These are phyloP conservation scores for Clarireedia homoeocarpa DNA, from an alignment of 2,329 filamentous ascomycete species.

Conservation along the genomic window DNA sequence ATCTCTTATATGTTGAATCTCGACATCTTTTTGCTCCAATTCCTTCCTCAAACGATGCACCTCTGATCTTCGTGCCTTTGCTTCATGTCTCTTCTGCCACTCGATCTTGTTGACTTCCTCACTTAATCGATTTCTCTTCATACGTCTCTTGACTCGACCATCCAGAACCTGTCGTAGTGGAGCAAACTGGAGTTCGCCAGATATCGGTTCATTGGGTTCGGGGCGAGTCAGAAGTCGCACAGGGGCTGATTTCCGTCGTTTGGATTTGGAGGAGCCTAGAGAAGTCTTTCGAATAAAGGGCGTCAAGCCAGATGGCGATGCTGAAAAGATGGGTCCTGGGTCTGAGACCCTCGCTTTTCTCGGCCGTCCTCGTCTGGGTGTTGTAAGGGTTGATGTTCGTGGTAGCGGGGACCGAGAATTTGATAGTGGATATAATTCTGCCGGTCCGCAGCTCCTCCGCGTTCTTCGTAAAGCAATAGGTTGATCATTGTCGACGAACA, in stretches of 20 bases:
- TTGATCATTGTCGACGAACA: constrained; percentile 35
- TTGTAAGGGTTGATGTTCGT: constrained; percentile 27
- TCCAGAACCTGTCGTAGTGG: constrained; percentile 48
- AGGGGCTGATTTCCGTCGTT: constrained; percentile 41
- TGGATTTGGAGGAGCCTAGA: constrained; percentile 33
- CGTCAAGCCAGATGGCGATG: constrained; percentile 44
- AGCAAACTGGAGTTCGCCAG: constrained; percentile 38
- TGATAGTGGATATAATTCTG: constrained; percentile 12
- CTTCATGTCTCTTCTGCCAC: constrained; percentile 37
- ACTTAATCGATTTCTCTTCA: constrained; percentile 48
- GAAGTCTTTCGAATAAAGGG: constrained; percentile 48
- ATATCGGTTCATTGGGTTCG: constrained; percentile 22
- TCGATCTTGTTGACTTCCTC: constrained; percentile 49
- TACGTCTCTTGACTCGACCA: constrained; percentile 48
- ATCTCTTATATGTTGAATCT: constrained; percentile 26
- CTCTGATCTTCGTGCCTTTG: constrained; percentile 37
- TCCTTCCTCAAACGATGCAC: constrained; percentile 41
- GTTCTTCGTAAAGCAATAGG: constrained; percentile 49
- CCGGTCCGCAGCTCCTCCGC: constrained; percentile 36
- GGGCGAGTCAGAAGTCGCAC: constrained; percentile 19
- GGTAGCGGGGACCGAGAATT: constrained; percentile 17
- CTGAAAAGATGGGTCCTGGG: constrained; percentile 36
- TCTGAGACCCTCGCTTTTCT: constrained; percentile 54
- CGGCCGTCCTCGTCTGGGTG: constrained; percentile 20
- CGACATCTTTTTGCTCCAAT: constrained; percentile 30